A percentile compares a stretch with the other conserved stretches of the same genome.
phyloP scores from a whole-genome alignment of 306 rosid genomes.

The Castanopsis chinensis region DNA sequence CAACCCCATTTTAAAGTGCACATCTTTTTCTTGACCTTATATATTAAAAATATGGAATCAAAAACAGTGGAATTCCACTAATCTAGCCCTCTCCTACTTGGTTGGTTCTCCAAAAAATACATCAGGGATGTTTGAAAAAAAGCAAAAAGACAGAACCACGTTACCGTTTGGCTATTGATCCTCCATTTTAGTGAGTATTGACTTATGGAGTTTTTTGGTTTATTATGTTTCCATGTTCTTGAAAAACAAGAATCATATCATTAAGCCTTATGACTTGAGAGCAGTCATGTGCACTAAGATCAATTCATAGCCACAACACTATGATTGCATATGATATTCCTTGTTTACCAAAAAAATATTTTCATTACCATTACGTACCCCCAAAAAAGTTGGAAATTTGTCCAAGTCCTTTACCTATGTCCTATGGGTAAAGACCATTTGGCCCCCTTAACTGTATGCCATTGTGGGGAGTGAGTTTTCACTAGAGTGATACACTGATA shows the following conservation, averaged over 20 bases:
- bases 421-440: not conserved
- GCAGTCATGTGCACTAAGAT: constrained; percentile 39
- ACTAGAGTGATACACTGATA: not conserved
- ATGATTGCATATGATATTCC: constrained; percentile 31
- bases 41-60: too few relatives aligned
- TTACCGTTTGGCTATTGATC: not conserved
- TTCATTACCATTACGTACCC: not conserved
- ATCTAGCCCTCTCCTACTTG: not conserved
- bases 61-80: not conserved
- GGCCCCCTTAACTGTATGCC: not conserved
- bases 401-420: constrained; percentile 6
- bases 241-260: not conserved
- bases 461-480: not conserved
- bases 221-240: not conserved
- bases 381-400: constrained; percentile 30
- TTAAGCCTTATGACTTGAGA: constrained; percentile 18
- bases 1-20: too few relatives aligned
- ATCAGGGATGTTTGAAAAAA: not conserved
- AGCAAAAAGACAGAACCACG: not conserved
- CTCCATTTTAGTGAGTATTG: not conserved
- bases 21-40: too few relatives aligned
- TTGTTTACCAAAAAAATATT: too few relatives aligned
- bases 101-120: not conserved
- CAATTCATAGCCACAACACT: constrained; percentile 24
- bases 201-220: not conserved